phyloP scores from a whole-genome alignment of 2,329 filamentous ascomycete species.

The Fusarium heterosporum region DNA sequence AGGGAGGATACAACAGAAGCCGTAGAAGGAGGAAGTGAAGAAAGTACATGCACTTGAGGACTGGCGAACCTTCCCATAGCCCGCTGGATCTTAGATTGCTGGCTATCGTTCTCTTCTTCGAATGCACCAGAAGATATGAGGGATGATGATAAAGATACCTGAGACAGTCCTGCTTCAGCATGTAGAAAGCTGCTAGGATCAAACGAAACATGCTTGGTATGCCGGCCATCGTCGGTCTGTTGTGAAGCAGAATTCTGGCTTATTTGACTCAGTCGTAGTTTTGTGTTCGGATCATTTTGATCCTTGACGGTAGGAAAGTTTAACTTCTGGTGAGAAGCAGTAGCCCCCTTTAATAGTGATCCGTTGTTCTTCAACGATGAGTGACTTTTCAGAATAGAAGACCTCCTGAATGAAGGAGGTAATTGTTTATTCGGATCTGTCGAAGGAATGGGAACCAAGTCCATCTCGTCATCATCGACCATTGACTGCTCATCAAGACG shows the following conservation, averaged over 20 bases:
- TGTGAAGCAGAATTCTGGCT: constrained; percentile 60
- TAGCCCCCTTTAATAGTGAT: constrained; percentile 11
- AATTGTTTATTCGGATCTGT: constrained; percentile 3
- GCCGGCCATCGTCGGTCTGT: constrained; percentile 55
- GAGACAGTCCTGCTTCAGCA: constrained; percentile 5
- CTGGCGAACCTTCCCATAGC: constrained; percentile 25
- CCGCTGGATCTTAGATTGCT: constrained; percentile 27
- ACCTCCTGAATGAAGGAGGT: constrained; percentile 3
- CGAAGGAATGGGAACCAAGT: constrained; percentile 28
- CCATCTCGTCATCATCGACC: constrained; percentile 13
- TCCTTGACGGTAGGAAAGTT: constrained; percentile 84
- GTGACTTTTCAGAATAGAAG: constrained; percentile 11
- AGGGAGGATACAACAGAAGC: constrained; percentile 40
- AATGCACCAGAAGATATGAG: constrained; percentile 21
- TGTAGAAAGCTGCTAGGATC: constrained; percentile 26
- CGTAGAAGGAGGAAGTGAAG: constrained; percentile 46
- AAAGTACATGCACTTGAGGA: constrained; percentile 41
- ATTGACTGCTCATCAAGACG: background rate
- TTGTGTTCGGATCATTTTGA: constrained; percentile 72
- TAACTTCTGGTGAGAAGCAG: constrained; percentile 57
- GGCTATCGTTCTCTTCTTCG: constrained; percentile 13
- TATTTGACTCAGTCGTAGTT: constrained; percentile 74
- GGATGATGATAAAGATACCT: constrained; percentile 28
- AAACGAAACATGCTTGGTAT: constrained; percentile 43
- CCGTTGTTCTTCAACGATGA: background rate